Base-by-base conservation (phyloP, 352 stramenopile genomes). In the Pythium aphanidermatum region DNA sequence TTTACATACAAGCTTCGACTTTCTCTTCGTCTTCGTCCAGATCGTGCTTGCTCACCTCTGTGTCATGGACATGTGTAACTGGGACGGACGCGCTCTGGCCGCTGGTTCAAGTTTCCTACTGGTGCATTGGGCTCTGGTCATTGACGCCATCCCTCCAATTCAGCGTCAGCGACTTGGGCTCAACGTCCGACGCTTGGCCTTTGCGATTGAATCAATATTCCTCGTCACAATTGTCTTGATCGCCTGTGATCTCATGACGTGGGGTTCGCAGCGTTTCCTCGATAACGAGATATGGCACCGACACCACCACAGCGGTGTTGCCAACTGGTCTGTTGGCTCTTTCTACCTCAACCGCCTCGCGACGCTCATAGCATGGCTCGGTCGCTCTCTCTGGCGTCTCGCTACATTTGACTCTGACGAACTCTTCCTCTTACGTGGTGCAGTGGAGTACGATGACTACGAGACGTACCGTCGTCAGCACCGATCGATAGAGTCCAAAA, bases 81-180 rank as follows among this genome's bases (percentile, higher is more conserved):
- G 45, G 32, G 46, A 55, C 28, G 37, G 19, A 0, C 28, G 46
- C 14, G 27, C 19, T 1, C 30, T 47, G 12, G 46, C 37, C 28
- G 8, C 30, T 11, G 12, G 16, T 16, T 23, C 20, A 2, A 55
- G 36, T n/a, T 10, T 39, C 3, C n/a, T 41, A 13, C 47, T 36
- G 46, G 55, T 73, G 16, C 65, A 70, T 19, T 80, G 44, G 28
- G 14, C 37, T 2, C 11, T 55, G 5, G 7, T 32, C 4, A 25
- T 55, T 9, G 46, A 55, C 31, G 46, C 46, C 9, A 36, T 55
- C 34, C 27, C 46, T 6, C 46, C 46, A 7, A 32, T 47, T 17
- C 24, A 10, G 5, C 17, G 28, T 3, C 9, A 20, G 12, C 27
- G 31, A 27, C 34, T 53, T 7, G 16, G 28, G 9, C 3, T 55